Conservation (phyloP, 2,329 filamentous ascomycete species). For the Leptodontidium sp. region DNA sequence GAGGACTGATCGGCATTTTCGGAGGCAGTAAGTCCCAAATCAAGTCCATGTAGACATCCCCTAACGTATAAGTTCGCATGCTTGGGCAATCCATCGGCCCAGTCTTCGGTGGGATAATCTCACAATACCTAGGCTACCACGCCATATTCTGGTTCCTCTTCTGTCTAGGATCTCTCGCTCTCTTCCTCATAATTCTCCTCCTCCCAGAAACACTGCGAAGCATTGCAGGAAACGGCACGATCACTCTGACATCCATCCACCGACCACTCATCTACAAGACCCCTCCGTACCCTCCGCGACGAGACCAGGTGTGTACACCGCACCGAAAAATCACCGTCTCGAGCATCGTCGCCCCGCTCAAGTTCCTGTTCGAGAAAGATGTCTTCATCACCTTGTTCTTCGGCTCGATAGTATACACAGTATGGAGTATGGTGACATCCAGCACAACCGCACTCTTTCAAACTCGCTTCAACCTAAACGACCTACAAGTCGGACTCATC, state of each 20-base stretch:
- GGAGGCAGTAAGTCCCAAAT: conserved; percentile 47
- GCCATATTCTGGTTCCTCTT: conserved; percentile 54
- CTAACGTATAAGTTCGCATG: conserved; percentile 48
- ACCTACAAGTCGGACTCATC: conserved; percentile 51
- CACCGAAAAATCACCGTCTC: conserved; percentile 44
- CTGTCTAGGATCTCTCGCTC: conserved; percentile 47
- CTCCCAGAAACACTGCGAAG: conserved; percentile 52
- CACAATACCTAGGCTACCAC: conserved; percentile 49
- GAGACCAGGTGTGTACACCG: conserved; percentile 22
- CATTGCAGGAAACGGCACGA: conserved; percentile 51
- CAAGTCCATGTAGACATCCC: not conserved
- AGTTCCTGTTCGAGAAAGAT: conserved; percentile 55
- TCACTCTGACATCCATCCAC: conserved; percentile 50
- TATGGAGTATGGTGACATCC: conserved; percentile 58
- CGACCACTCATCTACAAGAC: conserved; percentile 50
- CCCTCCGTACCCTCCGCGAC: conserved; percentile 25
- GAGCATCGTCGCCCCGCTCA: conserved; percentile 51
- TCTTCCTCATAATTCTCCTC: conserved; percentile 51
- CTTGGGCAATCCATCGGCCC: conserved; percentile 55
- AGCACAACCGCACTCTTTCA: conserved; percentile 52
- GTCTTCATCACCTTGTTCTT: conserved; percentile 54
- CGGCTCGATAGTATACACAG: conserved; percentile 54
- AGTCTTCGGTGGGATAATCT: conserved; percentile 51
- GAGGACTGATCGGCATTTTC: conserved; percentile 50
- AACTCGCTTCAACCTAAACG: conserved; percentile 50